These are phyloP conservation scores for Geotrichum klebahnii DNA, from an alignment of 1,139 yeast genomes.

Conservation along the genomic window DNA sequence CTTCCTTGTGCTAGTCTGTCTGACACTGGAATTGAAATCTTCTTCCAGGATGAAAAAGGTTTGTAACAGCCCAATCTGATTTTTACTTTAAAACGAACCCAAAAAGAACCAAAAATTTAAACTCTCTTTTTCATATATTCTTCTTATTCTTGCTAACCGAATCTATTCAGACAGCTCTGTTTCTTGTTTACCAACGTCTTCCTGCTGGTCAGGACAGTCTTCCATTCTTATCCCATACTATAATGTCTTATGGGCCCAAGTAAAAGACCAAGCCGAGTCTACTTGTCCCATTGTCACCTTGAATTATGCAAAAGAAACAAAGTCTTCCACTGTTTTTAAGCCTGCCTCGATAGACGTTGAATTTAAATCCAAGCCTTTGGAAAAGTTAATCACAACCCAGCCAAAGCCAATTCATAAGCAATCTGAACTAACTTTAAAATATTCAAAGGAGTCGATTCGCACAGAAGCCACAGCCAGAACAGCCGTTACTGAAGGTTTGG, in stretches of 20 bases:
- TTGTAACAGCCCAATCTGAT: too few relatives aligned
- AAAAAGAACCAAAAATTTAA: too few relatives aligned
- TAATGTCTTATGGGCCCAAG: conserved; percentile 22
- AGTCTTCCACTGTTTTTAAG: not conserved
- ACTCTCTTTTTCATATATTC: too few relatives aligned
- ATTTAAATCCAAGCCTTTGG: not conserved
- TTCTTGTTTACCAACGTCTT: not conserved
- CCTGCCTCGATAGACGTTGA: not conserved
- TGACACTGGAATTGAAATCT: conserved; percentile 6
- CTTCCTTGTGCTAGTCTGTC: conserved; percentile 4
- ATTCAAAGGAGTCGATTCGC: conserved; percentile 1
- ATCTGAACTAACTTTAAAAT: not conserved
- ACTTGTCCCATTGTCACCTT: not conserved
- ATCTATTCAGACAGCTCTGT: not conserved
- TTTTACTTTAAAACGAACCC: too few relatives aligned
- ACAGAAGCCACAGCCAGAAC: not conserved
- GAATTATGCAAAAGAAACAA: conserved; percentile 10
- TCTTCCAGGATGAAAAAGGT: not conserved
- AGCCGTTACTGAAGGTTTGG: too few relatives aligned
- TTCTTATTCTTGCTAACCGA: not conserved
- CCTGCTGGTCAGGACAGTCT: not conserved
- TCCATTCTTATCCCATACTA: conserved; percentile 21
- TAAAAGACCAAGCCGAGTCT: not conserved
- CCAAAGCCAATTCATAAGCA: not conserved
- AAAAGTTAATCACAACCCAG: not conserved